phyloP scores from a whole-genome alignment of 2,329 filamentous ascomycete genomes.

The Moelleriella libera region DNA sequence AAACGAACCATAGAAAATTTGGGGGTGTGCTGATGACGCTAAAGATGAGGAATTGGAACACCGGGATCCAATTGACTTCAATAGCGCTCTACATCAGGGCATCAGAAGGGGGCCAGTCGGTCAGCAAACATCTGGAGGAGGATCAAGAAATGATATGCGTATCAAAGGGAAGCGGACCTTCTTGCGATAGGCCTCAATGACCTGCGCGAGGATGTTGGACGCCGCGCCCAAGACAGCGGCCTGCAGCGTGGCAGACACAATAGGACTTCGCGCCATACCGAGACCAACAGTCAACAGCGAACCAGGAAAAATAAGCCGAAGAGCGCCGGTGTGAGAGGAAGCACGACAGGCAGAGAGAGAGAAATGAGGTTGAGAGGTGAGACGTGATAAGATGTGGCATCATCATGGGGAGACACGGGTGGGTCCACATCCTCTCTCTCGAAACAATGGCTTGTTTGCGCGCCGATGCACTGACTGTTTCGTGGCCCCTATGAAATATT shows the following conservation, averaged over 20 bases:
- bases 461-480: too few species aligned
- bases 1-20: conserved; percentile 65
- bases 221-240: conserved; percentile 48
- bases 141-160: too few species aligned
- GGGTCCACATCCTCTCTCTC: too few species aligned
- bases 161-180: conserved; percentile 28
- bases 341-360: neutral
- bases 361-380: neutral
- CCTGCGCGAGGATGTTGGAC: conserved; percentile 63
- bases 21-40: conserved; percentile 60
- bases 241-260: conserved; percentile 49
- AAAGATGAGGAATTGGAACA: conserved; percentile 68
- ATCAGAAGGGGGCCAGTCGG: neutral
- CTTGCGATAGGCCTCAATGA: conserved; percentile 46
- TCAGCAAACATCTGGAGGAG: too few species aligned
- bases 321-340: neutral
- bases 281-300: too few species aligned
- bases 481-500: too few species aligned
- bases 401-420: too few species aligned
- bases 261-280: conserved; percentile 25
- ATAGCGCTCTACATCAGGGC: neutral
- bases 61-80: conserved; percentile 46
- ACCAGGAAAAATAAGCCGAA: neutral
- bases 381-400: too few species aligned
- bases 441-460: too few species aligned